Base-by-base conservation (phyloP, 2,329 filamentous ascomycete genomes). In the Endocalyx cinctus region DNA sequence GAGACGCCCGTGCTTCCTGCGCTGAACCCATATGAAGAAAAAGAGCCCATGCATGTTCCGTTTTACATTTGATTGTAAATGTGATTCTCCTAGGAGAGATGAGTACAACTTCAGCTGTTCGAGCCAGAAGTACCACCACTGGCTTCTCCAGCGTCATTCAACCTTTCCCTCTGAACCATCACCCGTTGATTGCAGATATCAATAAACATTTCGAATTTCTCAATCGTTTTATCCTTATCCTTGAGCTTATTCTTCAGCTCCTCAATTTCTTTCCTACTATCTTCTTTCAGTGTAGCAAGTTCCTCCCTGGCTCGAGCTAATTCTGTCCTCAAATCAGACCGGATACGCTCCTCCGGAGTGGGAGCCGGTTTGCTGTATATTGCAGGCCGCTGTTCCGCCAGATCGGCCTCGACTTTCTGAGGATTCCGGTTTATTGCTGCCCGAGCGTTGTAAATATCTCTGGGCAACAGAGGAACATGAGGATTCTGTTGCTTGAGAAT, bases 161-260 rank as follows among this genome's bases (percentile, higher is more conserved):
- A 60, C 41, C 71, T 65, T 48, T 77, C 71, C 31, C 76, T 63
- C 53, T 78, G 74, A 33, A 79, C 64, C 66, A 82, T 82, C 41
- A 82, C 77, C 31, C 78, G 64, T 52, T 79, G 69, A 47, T 82
- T 82, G 52, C 77, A 82, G 34, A 82, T 79, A 54, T 82, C 78
- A 48, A 82, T 81, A 34, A 82, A 82, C 70, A 79, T 78, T 57
- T 82, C 77, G 45, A 81, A 82, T 50, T 73, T 77, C 40, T 69
- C 58, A 35, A 82, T 82, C 38, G 73, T 68, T 48, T 70, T 68
- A 39, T 80, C 74, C 55, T 81, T 81, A 38, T 82, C 75, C 25
- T 69, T 71, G 12, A 89, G 55, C 48, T 77, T 68, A 35, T 68
- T 64, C 47, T 77, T 75, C 36, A 82, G 57, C 1, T 68, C 66